Conservation (phyloP, 805 yeast genomes). For the Sporopachydermia quercuum region DNA sequence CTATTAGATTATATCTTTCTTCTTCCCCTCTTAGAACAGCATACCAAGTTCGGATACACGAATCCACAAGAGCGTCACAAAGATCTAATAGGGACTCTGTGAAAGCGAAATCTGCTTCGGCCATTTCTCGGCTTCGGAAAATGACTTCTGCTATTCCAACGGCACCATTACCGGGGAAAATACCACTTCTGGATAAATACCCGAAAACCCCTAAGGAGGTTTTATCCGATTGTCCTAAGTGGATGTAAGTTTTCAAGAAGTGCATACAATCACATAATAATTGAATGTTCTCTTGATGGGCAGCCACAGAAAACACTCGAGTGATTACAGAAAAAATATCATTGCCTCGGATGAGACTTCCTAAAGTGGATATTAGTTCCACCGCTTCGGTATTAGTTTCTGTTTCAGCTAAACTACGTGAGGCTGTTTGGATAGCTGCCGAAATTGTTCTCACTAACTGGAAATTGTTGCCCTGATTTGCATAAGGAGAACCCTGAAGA, state of each 20-base stretch:
- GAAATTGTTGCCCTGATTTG: background rate
- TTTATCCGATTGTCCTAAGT: background rate
- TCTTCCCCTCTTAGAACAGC: background rate
- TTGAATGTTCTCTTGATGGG: background rate
- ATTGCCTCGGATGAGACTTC: background rate
- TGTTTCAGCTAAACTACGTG: background rate
- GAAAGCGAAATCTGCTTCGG: conserved; percentile 1
- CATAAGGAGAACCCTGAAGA: background rate
- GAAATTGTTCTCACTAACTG: background rate
- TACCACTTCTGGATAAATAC: background rate
- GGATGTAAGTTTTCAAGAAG: background rate
- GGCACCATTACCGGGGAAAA: conserved; percentile 1
- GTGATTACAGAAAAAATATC: background rate
- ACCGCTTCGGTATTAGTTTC: background rate
- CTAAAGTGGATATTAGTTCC: background rate
- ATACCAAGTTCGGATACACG: background rate
- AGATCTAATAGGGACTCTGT: background rate
- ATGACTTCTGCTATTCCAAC: background rate
- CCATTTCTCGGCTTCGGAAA: background rate
- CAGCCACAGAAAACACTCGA: background rate
- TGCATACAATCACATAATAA: background rate
- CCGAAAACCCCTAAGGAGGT: background rate
- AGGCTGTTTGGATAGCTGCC: background rate
- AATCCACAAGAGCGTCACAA: background rate
- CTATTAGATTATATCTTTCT: background rate